Percentiles rank a stretch among this genome's conserved stretches.
These are phyloP conservation scores for Acer yangbiense DNA, from an alignment of 345 rosid species.

Conservation along the genomic window DNA sequence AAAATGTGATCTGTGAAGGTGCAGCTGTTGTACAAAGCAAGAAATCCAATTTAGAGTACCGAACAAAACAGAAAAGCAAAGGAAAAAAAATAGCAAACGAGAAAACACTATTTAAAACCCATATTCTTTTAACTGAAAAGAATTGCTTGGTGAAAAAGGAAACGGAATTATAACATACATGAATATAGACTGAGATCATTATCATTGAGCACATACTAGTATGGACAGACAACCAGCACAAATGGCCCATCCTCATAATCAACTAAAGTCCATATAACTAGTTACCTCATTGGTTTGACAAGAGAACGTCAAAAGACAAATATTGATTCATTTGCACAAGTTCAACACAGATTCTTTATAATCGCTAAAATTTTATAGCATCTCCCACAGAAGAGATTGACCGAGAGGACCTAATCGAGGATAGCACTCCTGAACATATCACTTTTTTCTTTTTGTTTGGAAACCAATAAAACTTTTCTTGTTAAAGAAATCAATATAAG, in stretches of 20 bases:
- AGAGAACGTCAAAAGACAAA: background rate
- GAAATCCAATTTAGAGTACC: constrained; percentile 7
- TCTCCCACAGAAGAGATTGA: background rate
- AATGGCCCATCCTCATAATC: background rate
- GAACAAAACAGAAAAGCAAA: constrained; percentile 1
- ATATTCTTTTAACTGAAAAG: background rate
- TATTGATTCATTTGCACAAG: background rate
- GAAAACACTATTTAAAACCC: background rate
- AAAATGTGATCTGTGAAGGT: constrained; percentile 61
- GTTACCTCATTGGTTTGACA: background rate
- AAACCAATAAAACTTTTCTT: background rate
- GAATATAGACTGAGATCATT: background rate
- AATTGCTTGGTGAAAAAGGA: background rate
- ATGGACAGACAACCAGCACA: background rate
- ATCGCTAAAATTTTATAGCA: background rate
- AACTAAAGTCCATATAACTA: background rate
- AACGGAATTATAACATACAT: background rate
- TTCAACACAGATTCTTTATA: background rate
- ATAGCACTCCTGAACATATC: background rate
- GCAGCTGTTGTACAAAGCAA: constrained; percentile 52
- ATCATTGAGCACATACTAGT: background rate
- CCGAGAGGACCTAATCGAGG: background rate
- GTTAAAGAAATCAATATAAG: background rate
- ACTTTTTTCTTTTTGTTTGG: background rate
- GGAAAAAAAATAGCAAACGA: background rate